Base-by-base conservation (phyloP, 2,329 filamentous ascomycete species). In the Cordyceps farinosa region DNA sequence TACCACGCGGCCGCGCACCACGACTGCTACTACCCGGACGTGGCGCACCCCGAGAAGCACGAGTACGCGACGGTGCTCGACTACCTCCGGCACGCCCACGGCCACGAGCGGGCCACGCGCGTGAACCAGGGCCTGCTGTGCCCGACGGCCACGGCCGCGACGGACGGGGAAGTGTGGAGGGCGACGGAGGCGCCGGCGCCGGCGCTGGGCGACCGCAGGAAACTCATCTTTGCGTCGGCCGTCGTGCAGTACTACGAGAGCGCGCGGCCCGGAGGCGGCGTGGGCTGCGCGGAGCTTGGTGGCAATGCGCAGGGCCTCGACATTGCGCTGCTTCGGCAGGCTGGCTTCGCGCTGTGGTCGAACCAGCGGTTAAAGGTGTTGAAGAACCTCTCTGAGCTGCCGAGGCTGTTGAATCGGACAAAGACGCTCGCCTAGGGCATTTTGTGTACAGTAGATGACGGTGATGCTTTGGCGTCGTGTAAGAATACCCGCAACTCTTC, bases 1-100 rank as follows among this genome's bases (percentile, higher is more conserved):
- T 61, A 53, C 58, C 58, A 61, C 48, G 15, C 58, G 15, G 58
- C 58, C 48, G 58, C 58, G 29, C 58, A 61, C 58, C 58, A 61
- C 58, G 58, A 61, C 48, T 61, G 58, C 48, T 53, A 61, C 38
- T 53, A 61, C 40, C 58, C 58, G 38, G 58, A 61, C 30, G 58
- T 61, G 58, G 29, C 30, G 58, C 58, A 61, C 30, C 58, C 58
- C 29, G 58, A 61, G 48, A 52, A 36, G 48, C 58, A 61, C 58
- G 58, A 61, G 38, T 27, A 61, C 40, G 58, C 48, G 30, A 61
- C 58, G 10, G 29, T 61, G 17, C n/a, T 61, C 29, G 58, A 61
- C 17, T 53, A 53, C 13, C 11, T 61, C 11, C 50, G 48, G 30
- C 40, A 40, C 7, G 27, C 17, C 11, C 38, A 5, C 58, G 58